These are phyloP conservation scores for Voacanga thouarsii DNA, from an alignment of 257 asterid species.

Conservation along the genomic window DNA sequence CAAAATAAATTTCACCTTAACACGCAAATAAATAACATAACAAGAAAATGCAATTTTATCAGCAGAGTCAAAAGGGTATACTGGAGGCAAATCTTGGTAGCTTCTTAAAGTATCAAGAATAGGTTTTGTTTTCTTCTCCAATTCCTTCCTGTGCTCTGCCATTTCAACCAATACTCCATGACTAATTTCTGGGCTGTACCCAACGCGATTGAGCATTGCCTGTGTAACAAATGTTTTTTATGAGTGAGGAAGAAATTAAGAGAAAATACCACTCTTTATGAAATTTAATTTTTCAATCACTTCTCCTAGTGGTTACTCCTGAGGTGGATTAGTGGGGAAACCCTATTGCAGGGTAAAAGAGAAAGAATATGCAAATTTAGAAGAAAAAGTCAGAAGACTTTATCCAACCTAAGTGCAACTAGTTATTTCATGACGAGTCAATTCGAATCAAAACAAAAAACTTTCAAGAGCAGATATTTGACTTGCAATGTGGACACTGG, in stretches of 20 bases:
- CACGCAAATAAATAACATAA: slow-evolving; percentile 1
- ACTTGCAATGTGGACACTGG: too few relatives aligned
- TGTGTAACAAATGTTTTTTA: slow-evolving; percentile 26
- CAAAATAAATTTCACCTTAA: slow-evolving; percentile 10
- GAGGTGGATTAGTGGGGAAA: background rate
- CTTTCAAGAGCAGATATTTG: too few relatives aligned
- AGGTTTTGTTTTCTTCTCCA: slow-evolving; percentile 93
- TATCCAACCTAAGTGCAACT: too few relatives aligned
- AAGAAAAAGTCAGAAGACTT: too few relatives aligned
- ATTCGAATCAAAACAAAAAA: too few relatives aligned
- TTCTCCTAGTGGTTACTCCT: background rate
- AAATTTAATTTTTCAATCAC: background rate
- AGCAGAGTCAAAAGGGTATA: slow-evolving; percentile 21
- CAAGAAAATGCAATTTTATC: background rate
- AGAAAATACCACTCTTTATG: background rate
- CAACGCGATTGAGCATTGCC: slow-evolving; percentile 97
- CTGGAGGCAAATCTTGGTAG: slow-evolving; percentile 99
- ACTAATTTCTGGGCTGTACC: slow-evolving; percentile 85
- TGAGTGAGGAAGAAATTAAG: background rate
- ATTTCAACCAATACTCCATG: slow-evolving; percentile 95
- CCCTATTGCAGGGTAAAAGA: background rate
- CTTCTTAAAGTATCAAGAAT: slow-evolving; percentile 92
- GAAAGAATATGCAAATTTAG: background rate
- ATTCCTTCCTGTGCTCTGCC: slow-evolving; percentile 95
- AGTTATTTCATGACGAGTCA: too few relatives aligned